Base-by-base conservation (phyloP, 768 basidiomycete species). In the Kondoa subrosea region DNA sequence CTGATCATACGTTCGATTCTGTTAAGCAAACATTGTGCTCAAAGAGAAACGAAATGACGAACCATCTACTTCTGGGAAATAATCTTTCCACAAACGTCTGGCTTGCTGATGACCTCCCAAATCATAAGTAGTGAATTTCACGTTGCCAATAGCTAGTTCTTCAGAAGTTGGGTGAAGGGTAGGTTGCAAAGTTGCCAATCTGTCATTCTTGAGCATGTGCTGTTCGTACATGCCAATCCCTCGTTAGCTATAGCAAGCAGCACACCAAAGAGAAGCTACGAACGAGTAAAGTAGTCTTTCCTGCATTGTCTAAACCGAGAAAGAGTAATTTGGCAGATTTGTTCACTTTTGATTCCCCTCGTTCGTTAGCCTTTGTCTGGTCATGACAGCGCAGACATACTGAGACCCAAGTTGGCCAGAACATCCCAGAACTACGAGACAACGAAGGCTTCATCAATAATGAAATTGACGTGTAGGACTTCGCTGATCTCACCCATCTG, bases 181-280 rank as follows among this genome's bases (percentile, higher is more conserved):
- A 30, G 95, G 95, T 80, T 97, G 95, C 71, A 99, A 81, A 25
- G 91, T 95, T 31, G 95, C 95, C 70, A 97, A 82, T 74, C 95
- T 84, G 81, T 97, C 95, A 74, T 97, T 99, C 84, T 99, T 99
- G 74, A 99, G 82, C 93, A 97, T 97, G 80, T 99, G 95, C 75
- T 97, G 79, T 57, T 96, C 82, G 14, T 3, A 3, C 34, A 40
- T 50, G 64, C 56, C 64, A 3, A 30, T 32, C n/a, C 50, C 31
- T 61, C 32, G n/a, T 61, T 4, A 61, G 34, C 58, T 21, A 16
- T 12, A 50, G 40, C 40, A 50, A 21, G 40, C 21, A 50, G 12
- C 21, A 8, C 40, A 50, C 12, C 40, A 50, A 27, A 59, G 34
- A 26, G 63, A 57, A 15, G 17, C 57, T 64, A 12, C 4, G n/a